Conservation (phyloP, 78 protist genomes). For the slime mould (Dictyostelium discoideum) region DNA sequence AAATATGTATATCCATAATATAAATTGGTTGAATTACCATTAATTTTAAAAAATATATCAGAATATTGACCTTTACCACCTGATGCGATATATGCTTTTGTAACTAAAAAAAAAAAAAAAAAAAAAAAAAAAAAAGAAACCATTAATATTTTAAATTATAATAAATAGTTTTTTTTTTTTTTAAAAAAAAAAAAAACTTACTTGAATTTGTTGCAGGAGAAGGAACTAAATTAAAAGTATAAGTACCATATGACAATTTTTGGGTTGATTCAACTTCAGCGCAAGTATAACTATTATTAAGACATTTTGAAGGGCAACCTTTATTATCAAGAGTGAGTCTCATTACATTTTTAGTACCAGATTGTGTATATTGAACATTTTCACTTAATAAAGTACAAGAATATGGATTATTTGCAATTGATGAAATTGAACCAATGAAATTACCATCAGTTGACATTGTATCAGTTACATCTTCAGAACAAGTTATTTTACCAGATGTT, state of each 20-base stretch:
- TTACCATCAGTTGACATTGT: slow-evolving; percentile 8
- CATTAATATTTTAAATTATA: not conserved
- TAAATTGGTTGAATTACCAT: not conserved
- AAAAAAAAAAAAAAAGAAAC: not conserved
- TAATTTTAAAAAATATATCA: slow-evolving; percentile 7
- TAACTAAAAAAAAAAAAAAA: not conserved
- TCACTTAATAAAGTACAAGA: not conserved
- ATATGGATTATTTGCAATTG: slow-evolving; percentile 11
- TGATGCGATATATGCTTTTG: not conserved
- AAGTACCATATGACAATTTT: slow-evolving; percentile 18
- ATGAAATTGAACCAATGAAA: not conserved
- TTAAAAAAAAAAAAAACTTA: not conserved
- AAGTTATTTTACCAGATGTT: not conserved
- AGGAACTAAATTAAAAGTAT: not conserved
- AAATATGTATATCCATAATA: not conserved
- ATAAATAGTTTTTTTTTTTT: no score
- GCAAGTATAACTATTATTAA: not conserved
- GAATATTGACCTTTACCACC: slow-evolving; percentile 11
- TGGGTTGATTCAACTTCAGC: slow-evolving; percentile 13
- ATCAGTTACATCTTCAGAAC: not conserved
- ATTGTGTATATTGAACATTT: not conserved
- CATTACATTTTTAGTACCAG: slow-evolving; percentile 9
- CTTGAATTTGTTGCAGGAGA: not conserved
- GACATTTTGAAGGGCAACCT: slow-evolving; percentile 30
- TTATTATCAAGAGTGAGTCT: not conserved